These are phyloP conservation scores for Verticillium klebahnii DNA, from an alignment of 2,329 filamentous ascomycete genomes.

Conservation along the genomic window DNA sequence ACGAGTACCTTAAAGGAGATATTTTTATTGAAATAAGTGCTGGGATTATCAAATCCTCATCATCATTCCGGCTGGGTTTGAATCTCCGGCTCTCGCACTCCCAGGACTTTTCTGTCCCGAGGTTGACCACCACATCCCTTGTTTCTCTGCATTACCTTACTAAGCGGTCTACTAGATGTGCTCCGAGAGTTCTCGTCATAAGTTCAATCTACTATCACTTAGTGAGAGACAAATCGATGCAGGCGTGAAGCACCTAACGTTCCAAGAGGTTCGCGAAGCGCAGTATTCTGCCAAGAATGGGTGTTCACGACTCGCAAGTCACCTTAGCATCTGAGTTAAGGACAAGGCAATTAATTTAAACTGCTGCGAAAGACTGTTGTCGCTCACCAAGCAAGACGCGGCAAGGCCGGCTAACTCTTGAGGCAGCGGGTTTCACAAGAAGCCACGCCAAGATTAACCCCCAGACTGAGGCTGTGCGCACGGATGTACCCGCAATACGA, in stretches of 20 bases:
- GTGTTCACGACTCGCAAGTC: not conserved
- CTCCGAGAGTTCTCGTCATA: not conserved
- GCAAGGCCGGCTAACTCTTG: not conserved
- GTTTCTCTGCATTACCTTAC: not conserved
- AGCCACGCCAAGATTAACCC: not conserved
- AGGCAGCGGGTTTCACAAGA: not conserved
- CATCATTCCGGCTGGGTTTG: no score
- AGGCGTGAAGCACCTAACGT: not conserved
- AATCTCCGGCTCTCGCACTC: no score
- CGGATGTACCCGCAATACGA: not conserved
- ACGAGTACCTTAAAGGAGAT: no score
- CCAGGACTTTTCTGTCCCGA: no score
- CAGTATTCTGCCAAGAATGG: not conserved
- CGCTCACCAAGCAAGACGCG: not conserved
- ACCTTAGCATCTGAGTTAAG: not conserved
- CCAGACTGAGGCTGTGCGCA: not conserved
- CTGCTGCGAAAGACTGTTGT: not conserved
- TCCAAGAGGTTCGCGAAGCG: not conserved
- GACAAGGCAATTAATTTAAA: not conserved
- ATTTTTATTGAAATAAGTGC: no score
- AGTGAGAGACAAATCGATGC: not conserved
- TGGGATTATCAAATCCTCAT: no score
- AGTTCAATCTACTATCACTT: not conserved
- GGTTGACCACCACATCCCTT: no score
- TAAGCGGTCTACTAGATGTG: not conserved